Base-by-base conservation (phyloP, 768 basidiomycete genomes). In the Hirschioporus abietinus region DNA sequence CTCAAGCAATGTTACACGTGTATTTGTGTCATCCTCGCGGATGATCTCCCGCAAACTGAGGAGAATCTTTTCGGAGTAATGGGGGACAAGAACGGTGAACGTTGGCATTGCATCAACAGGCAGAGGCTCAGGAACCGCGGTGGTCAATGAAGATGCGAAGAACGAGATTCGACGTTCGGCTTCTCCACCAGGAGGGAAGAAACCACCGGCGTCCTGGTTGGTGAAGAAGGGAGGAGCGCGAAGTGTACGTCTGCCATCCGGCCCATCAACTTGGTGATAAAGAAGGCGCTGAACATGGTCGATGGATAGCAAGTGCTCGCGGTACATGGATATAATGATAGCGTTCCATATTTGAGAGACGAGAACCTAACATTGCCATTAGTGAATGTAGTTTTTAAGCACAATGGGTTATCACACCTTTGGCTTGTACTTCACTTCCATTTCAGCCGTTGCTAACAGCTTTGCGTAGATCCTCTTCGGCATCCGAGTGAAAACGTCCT, bases 281-380 rank as follows among this genome's bases (percentile, higher is more conserved):
- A 99, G 85, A 23, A 99, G 84, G 64, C 96, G 91, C 75, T 99
- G 97, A 60, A 99, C 97, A 73, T 99, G 95, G 72, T 98, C 95
- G 73, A 99, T 99, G 69, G 95, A 96, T 52, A 99, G 83, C 63
- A 99, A 82, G 79, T 99, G 97, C 74, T 99, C 97, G 72, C 97
- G 90, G 78, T 99, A 99, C 97, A 99, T 99, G 65, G 96, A 99
- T 69, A 99, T 99, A 77, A 99, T 96, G 78, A 99, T 84, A 60
- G 97, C 97, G 76, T 99, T 99, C 97, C 97, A 99, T 34, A 99
- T 90, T 79, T 99, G 97, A 23, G 96, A 98, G 57, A 99, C 97
- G 34, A 99, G 86, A 65, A 99, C 90, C 86, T 88, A 64, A 26
- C 15, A 12, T 59, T 6, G 66, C 58, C 20, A 70, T 24, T 61